Evolutionary conservation across 139 green algal genomes (phyloP).

Genomic region (Micractinium conductrix): DNA sequence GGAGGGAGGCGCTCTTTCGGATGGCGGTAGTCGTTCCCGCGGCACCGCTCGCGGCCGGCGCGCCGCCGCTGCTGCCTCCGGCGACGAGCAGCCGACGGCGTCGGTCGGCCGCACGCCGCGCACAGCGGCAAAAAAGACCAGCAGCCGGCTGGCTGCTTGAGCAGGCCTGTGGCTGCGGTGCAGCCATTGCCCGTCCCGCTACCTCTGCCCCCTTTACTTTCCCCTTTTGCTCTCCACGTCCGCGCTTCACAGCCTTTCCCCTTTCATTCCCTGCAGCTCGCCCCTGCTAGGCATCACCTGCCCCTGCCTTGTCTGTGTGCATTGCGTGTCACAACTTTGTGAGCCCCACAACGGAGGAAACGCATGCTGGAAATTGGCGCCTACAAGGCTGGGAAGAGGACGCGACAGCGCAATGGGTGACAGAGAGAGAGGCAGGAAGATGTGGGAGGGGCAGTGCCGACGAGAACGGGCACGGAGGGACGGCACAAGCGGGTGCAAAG

Average conservation of each 20-base stretch:
- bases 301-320: too few relatives aligned
- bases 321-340: too few relatives aligned
- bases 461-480: too few relatives aligned
- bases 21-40: slow-evolving; percentile 3
- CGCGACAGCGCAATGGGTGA: too few relatives aligned
- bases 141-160: slow-evolving; percentile 11
- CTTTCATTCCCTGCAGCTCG: not conserved
- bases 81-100: not conserved
- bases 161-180: not conserved
- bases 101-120: slow-evolving; percentile 13
- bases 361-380: too few relatives aligned
- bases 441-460: too few relatives aligned
- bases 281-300: not conserved
- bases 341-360: too few relatives aligned
- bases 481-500: too few relatives aligned
- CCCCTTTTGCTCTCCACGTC: not conserved
- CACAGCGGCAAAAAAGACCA: not conserved
- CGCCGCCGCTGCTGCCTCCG: not conserved
- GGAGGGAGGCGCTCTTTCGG: not conserved
- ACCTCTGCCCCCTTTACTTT: too few relatives aligned
- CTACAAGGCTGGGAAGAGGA: too few relatives aligned
- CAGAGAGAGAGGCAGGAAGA: too few relatives aligned
- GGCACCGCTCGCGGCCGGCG: slow-evolving; percentile 1
- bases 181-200: not conserved
- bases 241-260: not conserved